A percentile compares a stretch with the other conserved stretches of the same genome.
phyloP scores from a whole-genome alignment of 2,329 filamentous ascomycete species.

The Beauveria sp. region DNA sequence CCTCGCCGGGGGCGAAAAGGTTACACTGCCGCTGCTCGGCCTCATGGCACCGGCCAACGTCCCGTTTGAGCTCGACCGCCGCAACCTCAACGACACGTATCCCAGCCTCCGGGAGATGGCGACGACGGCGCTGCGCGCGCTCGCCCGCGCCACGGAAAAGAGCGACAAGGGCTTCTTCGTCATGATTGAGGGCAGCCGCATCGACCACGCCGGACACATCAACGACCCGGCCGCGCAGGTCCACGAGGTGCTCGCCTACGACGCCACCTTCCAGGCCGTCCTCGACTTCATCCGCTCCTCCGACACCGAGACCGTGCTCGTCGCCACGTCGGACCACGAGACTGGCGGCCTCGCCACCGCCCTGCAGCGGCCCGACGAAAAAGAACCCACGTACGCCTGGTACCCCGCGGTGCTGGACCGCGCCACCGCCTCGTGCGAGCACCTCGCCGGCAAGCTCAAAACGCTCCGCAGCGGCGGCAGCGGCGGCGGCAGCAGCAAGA shows the following conservation, averaged over 20 bases:
- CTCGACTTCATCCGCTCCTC: constrained; percentile 75
- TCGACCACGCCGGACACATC: constrained; percentile 86
- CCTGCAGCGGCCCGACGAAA: constrained; percentile 51
- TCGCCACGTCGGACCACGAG: constrained; percentile 92
- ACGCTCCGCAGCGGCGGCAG: constrained; percentile 32
- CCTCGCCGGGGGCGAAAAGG: constrained; percentile 57
- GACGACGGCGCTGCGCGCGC: constrained; percentile 66
- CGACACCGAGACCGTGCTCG: constrained; percentile 67
- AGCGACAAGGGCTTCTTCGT: constrained; percentile 93
- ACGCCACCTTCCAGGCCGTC: constrained; percentile 75
- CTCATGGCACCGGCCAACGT: constrained; percentile 78
- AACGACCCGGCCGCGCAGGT: constrained; percentile 82
- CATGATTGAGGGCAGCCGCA: constrained; percentile 95
- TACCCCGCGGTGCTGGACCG: constrained; percentile 69
- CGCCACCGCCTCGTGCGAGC: constrained; percentile 71
- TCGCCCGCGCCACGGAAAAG: constrained; percentile 73
- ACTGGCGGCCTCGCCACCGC: constrained; percentile 83
- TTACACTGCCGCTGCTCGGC: constrained; percentile 74
- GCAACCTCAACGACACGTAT: constrained; percentile 68
- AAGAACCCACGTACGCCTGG: constrained; percentile 61
- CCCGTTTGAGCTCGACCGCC: constrained; percentile 88
- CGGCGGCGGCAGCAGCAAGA: constrained; percentile 15
- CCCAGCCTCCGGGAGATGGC: constrained; percentile 92
- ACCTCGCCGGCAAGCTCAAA: constrained; percentile 55
- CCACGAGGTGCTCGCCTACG: constrained; percentile 90